Evolutionary conservation across 768 basidiomycete species (phyloP).

Genomic region (Phaeolepiota aurea): DNA sequence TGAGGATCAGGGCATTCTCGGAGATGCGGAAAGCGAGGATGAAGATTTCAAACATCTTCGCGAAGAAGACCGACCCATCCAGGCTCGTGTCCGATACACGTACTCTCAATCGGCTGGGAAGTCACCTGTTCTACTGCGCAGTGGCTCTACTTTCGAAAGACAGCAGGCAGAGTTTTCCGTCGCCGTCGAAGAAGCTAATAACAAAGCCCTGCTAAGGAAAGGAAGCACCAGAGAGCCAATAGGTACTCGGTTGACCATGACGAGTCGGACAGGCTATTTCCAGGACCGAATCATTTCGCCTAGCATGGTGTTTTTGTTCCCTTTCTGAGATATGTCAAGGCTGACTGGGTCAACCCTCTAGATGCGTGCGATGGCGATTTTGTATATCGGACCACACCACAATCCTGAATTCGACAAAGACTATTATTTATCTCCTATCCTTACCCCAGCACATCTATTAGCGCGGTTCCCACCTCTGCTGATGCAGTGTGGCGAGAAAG

Average conservation of each 20-base stretch:
- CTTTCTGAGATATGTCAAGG: conserved; percentile 2
- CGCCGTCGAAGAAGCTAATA: conserved; percentile 43
- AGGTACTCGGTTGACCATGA: conserved; percentile 90
- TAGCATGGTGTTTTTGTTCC: conserved; percentile 68
- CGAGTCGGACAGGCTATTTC: conserved; percentile 87
- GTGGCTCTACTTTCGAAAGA: conserved; percentile 33
- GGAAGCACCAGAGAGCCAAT: conserved; percentile 49
- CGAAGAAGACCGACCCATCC: conserved; percentile 71
- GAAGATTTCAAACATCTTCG: conserved; percentile 36
- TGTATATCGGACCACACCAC: conserved; percentile 90
- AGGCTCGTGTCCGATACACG: conserved; percentile 62
- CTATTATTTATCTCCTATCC: conserved; percentile 93
- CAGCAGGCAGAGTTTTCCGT: conserved; percentile 44
- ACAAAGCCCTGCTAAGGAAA: conserved; percentile 29
- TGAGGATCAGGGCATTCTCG: conserved; percentile 42
- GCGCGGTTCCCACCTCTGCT: conserved; percentile 91
- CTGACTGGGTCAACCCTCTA: conserved; percentile 21
- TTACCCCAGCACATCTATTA: conserved; percentile 75
- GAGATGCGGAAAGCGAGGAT: conserved; percentile 48
- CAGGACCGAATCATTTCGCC: conserved; percentile 92
- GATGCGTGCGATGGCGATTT: conserved; percentile 99
- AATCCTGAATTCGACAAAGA: conserved; percentile 93
- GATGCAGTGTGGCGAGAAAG: conserved; percentile 92
- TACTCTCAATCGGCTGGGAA: conserved; percentile 23
- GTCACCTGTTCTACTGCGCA: conserved; percentile 16